phyloP scores from a whole-genome alignment of 768 basidiomycete species.

The Daedalea quercina region DNA sequence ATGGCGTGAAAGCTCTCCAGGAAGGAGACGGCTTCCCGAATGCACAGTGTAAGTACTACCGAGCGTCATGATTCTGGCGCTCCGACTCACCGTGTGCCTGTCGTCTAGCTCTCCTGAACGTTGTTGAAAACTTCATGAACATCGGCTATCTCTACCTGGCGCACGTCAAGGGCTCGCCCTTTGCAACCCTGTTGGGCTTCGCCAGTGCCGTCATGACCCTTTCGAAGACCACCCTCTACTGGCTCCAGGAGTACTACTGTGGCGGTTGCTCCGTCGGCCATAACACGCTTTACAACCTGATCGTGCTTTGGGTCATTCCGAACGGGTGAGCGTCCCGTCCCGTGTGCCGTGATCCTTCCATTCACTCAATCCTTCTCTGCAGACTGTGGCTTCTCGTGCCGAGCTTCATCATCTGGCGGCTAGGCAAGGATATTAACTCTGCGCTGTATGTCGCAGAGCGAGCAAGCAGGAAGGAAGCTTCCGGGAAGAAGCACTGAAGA shows the following conservation, averaged over 20 bases:
- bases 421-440: conserved; percentile 56
- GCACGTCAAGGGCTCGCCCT: conserved; percentile 51
- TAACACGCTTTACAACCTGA: conserved; percentile 44
- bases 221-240: conserved; percentile 82
- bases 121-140: conserved; percentile 75
- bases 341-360: not conserved
- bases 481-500: conserved; percentile 26
- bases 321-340: conserved; percentile 53
- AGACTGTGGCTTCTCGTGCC: conserved; percentile 82
- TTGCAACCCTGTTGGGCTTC: conserved; percentile 73
- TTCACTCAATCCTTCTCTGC: not conserved
- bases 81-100: conserved; percentile 4
- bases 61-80: not conserved
- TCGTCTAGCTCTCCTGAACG: conserved; percentile 60
- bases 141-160: conserved; percentile 70
- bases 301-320: conserved; percentile 66
- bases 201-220: conserved; percentile 70
- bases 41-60: conserved; percentile 64
- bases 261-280: conserved; percentile 66
- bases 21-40: conserved; percentile 74
- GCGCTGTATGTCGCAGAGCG: conserved; percentile 31
- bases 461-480: conserved; percentile 20
- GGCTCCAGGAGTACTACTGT: conserved; percentile 74
- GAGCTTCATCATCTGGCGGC: conserved; percentile 43
- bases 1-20: conserved; percentile 62